Evolutionary conservation across 805 yeast species (phyloP).

Genomic region (Metschnikowia vanudenii): DNA sequence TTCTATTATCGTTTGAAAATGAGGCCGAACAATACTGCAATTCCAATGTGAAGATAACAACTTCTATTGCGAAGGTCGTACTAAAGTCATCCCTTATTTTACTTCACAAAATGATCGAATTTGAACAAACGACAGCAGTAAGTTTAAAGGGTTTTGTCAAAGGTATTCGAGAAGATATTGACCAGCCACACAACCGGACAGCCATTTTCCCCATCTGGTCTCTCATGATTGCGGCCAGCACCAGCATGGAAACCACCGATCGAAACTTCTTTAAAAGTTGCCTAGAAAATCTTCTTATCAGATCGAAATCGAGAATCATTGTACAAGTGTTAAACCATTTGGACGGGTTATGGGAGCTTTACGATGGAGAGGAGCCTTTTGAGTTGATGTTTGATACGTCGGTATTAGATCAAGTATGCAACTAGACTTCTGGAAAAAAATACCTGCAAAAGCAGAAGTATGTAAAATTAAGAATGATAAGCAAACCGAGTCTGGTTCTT

Average conservation of each 20-base stretch:
- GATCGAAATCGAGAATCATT: slow-evolving; percentile 12
- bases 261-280: slow-evolving; percentile 9
- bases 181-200: slow-evolving; percentile 6
- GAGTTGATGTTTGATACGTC: slow-evolving; percentile 15
- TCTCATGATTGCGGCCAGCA: slow-evolving; percentile 17
- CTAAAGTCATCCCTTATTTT: slow-evolving; percentile 13
- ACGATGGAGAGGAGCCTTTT: slow-evolving; percentile 17
- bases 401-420: slow-evolving; percentile 17
- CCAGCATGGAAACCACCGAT: slow-evolving; percentile 5
- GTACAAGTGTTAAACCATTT: slow-evolving; percentile 12
- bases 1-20: slow-evolving; percentile 6
- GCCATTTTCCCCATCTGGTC: slow-evolving; percentile 19
- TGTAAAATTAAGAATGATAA: too few relatives aligned
- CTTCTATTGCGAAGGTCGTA: slow-evolving; percentile 13
- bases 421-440: neutral
- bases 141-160: slow-evolving; percentile 4
- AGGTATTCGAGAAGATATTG: slow-evolving; percentile 11
- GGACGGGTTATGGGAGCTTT: slow-evolving; percentile 16
- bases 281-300: slow-evolving; percentile 3
- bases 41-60: slow-evolving; percentile 8
- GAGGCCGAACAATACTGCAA: neutral
- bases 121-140: neutral
- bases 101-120: slow-evolving; percentile 11
- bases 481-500: too few relatives aligned
- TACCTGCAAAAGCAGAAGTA: neutral